Conservation (phyloP, 768 basidiomycete genomes). For the Tremella mesenterica region DNA sequence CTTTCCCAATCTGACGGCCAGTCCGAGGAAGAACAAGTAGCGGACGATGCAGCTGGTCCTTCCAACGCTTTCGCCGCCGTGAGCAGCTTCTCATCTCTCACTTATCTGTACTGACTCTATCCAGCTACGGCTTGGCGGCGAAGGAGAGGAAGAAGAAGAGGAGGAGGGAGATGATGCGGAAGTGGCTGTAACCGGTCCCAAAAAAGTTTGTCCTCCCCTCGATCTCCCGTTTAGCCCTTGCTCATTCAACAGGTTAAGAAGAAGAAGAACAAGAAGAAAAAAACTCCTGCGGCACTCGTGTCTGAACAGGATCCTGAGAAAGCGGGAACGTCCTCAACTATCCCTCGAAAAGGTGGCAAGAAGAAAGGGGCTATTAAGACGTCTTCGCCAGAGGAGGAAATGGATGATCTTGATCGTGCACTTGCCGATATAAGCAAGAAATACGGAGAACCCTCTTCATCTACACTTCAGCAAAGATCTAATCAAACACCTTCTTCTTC, state of each 20-base stretch:
- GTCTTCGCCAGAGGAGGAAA: conserved; percentile 16
- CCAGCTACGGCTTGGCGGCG: conserved; percentile 27
- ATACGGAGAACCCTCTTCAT: conserved; percentile 20
- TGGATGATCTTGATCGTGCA: conserved; percentile 74
- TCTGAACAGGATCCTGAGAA: conserved; percentile 53
- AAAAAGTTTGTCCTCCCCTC: conserved; percentile 20
- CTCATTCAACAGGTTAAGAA: conserved; percentile 47
- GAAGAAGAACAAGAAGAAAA: conserved; percentile 66
- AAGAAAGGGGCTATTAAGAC: conserved; percentile 3
- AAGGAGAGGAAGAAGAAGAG: conserved; percentile 19
- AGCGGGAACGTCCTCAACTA: conserved; percentile 47
- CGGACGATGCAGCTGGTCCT: conserved; percentile 7
- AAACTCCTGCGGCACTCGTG: conserved; percentile 56
- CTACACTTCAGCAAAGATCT: not conserved
- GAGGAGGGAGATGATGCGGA: conserved; percentile 26
- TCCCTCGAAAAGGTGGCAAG: conserved; percentile 54
- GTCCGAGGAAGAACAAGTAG: conserved; percentile 18
- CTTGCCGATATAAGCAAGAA: conserved; percentile 74
- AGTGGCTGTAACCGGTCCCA: conserved; percentile 6
- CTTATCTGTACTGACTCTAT: not conserved
- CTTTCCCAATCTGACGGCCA: conserved; percentile 7
- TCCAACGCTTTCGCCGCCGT: conserved; percentile 42
- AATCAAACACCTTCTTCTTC: not conserved
- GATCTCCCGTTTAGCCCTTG: not conserved
- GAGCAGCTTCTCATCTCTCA: conserved; percentile 5